phyloP scores from a whole-genome alignment of 495 filamentous ascomycete species.

The Hypomontagnella monticulosa region DNA sequence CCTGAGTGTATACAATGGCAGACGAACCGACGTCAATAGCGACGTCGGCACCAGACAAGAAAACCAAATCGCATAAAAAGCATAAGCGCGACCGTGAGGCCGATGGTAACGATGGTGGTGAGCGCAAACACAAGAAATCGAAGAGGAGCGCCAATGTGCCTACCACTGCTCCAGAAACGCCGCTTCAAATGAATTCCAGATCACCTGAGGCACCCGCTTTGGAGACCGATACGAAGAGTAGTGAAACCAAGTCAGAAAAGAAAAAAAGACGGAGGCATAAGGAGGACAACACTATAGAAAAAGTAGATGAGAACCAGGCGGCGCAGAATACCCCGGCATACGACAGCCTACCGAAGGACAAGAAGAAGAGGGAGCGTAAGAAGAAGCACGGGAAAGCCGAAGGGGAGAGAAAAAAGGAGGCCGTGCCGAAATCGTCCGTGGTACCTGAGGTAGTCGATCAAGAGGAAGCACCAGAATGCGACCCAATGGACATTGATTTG shows the following conservation, averaged over 20 bases:
- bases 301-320: conserved; percentile 7
- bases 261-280: conserved; percentile 40
- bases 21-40: conserved; percentile 6
- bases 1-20: conserved; percentile 4
- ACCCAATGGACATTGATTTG: conserved; percentile 43
- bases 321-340: conserved; percentile 24
- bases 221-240: conserved; percentile 10
- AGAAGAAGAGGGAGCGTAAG: conserved; percentile 25
- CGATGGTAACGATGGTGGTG: conserved; percentile 44
- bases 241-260: conserved; percentile 29
- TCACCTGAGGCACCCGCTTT: conserved; percentile 1
- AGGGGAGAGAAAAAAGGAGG: conserved; percentile 10
- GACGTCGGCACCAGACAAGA: conserved; percentile 41
- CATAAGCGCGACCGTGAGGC: conserved; percentile 55
- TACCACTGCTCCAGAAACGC: conserved; percentile 8
- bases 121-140: conserved; percentile 54
- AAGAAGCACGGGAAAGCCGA: conserved; percentile 45
- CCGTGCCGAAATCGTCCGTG: not conserved
- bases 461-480: conserved; percentile 6
- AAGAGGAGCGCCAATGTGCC: conserved; percentile 44
- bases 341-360: conserved; percentile 38
- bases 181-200: conserved; percentile 23
- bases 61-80: conserved; percentile 53
- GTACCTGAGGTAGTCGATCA: conserved; percentile 16
- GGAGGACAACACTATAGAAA: conserved; percentile 16